These are phyloP conservation scores for Tardiomyces blankii DNA, from an alignment of 1,139 yeast species.

Conservation along the genomic window DNA sequence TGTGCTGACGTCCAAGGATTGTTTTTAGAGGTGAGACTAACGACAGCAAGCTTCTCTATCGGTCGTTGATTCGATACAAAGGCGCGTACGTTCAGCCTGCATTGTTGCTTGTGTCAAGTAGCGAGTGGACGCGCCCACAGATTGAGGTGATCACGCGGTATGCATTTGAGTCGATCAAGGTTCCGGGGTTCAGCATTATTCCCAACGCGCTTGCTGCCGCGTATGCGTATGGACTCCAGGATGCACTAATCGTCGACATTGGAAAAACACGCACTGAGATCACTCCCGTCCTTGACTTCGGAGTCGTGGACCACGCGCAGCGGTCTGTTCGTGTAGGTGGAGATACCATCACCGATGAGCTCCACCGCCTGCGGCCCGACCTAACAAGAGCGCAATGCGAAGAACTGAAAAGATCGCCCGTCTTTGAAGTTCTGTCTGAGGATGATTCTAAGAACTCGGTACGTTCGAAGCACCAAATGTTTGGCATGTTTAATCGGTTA, in stretches of 20 bases:
- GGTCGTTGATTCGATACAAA: not conserved
- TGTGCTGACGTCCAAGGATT: not conserved
- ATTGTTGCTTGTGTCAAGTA: slow-evolving; percentile 50
- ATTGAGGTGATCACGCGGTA: slow-evolving; percentile 64
- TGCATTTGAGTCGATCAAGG: slow-evolving; percentile 60
- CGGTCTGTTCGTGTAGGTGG: slow-evolving; percentile 52
- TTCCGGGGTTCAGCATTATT: slow-evolving; percentile 62
- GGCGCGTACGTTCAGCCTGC: slow-evolving; percentile 21
- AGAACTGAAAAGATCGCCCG: slow-evolving; percentile 56
- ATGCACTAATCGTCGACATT: slow-evolving; percentile 66
- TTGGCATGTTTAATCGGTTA: too few species aligned
- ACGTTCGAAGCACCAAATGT: slow-evolving; percentile 1
- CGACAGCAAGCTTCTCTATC: slow-evolving; percentile 31
- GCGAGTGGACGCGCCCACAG: slow-evolving; percentile 57
- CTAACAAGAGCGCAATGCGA: slow-evolving; percentile 53
- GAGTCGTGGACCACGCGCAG: slow-evolving; percentile 45
- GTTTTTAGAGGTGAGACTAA: not conserved
- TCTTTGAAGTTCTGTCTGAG: slow-evolving; percentile 63
- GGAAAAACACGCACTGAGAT: slow-evolving; percentile 70
- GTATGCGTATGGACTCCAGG: slow-evolving; percentile 56
- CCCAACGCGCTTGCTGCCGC: slow-evolving; percentile 63
- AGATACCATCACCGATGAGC: slow-evolving; percentile 40
- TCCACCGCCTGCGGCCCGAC: slow-evolving; percentile 47
- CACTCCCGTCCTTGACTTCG: slow-evolving; percentile 66
- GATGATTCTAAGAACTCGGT: slow-evolving; percentile 31